Evolutionary conservation across 495 filamentous ascomycete species (phyloP), one percentile per base, ranked within the genome.

Genomic region (Hypoxylon cercidicola): DNA sequence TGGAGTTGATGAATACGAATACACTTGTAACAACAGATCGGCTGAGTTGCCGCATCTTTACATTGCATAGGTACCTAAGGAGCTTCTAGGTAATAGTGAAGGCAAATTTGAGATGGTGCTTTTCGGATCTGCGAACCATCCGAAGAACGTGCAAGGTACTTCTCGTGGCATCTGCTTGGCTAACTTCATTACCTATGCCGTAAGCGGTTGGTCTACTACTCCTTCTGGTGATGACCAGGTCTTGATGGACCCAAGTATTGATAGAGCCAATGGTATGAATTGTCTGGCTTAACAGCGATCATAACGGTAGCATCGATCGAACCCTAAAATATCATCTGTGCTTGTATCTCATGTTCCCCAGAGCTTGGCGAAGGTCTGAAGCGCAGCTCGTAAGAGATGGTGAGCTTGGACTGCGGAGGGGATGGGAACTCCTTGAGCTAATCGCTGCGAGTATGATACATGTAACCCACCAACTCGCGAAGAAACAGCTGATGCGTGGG

Each of bases 391-490:
- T 68, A 60, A 64, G 65, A 68, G 55, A 60, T 51, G 32, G 20
- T 16, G 40, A 51, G 65, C 39, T 55, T 64, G 45, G 60, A 60
- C 60, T 64, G 52, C 44, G 60, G 65, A 49, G 55, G n/a, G 12
- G 45, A 60, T 68, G 64, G 54, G 59, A 68, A 68, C 60, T 51
- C 65, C 65, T 68, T 55, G 65, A 56, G 65, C 60, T 35, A 50
- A 64, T 68, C 60, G 41, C 60, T 56, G 65, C 60, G 50, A 39
- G 55, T 52, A 40, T 63, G 64, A 68, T 63, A 63, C 30, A 32
- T 32, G 30, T 7, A 32, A 32, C 30, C 40, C 40, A 43, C 16
- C 64, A 60, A 50, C 35, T 15, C 30, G 30, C 30, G 30, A 32
- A 32, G 30, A 32, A 62, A 47, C 50, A 35, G 44, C 60, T 47